Conservation (phyloP, 2,329 filamentous ascomycete genomes). For the Ophiostoma australiae region DNA sequence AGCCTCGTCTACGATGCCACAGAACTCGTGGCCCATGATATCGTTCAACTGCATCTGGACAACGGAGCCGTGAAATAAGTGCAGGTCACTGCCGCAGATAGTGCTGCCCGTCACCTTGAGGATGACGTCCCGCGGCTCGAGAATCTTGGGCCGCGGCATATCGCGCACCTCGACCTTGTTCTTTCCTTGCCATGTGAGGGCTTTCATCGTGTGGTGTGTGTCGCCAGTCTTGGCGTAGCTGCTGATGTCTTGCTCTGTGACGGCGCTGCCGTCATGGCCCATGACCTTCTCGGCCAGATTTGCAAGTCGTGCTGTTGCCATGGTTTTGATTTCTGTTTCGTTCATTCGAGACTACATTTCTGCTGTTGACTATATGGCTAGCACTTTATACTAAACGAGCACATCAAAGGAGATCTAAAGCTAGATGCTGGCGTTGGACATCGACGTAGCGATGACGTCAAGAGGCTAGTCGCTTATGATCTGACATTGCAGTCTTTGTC, state of each 20-base stretch:
- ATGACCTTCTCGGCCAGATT: slow-evolving; percentile 8
- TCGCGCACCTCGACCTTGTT: slow-evolving; percentile 70
- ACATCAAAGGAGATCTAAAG: not conserved
- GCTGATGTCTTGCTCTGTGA: slow-evolving; percentile 65
- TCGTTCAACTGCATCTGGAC: slow-evolving; percentile 59
- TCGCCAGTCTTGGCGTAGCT: slow-evolving; percentile 50
- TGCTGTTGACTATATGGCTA: not conserved
- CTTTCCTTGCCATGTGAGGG: slow-evolving; percentile 77
- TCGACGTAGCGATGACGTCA: not conserved
- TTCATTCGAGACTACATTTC: not conserved
- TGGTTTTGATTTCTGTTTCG: not conserved
- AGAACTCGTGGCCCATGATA: slow-evolving; percentile 62
- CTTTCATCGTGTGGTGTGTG: slow-evolving; percentile 65
- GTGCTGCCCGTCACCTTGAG: slow-evolving; percentile 66
- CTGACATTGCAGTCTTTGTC: not conserved
- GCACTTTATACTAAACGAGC: not conserved
- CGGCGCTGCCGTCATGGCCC: slow-evolving; percentile 16
- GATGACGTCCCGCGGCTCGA: slow-evolving; percentile 73
- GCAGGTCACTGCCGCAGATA: slow-evolving; percentile 55
- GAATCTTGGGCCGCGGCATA: slow-evolving; percentile 63
- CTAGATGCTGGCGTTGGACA: not conserved
- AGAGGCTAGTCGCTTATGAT: no score
- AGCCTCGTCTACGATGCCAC: slow-evolving; percentile 50
- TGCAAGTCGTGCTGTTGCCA: slow-evolving; percentile 16
- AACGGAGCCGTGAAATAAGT: slow-evolving; percentile 52